phyloP scores from a whole-genome alignment of 1,139 yeast genomes.

The Kodamaea derodonti region DNA sequence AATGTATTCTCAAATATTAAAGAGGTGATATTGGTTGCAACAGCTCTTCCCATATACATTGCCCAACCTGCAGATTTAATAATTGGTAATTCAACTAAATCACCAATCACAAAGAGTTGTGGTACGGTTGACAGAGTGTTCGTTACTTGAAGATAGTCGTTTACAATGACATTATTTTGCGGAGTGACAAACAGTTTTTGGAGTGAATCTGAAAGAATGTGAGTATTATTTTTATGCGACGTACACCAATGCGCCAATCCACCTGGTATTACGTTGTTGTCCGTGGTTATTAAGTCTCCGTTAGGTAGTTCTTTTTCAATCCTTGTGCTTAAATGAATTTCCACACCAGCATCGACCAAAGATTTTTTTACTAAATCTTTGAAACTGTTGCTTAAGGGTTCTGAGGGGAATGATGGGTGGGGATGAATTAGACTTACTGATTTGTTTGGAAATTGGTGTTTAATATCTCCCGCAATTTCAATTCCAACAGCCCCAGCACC shows the following conservation, averaged over 20 bases:
- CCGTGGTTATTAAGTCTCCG: constrained; percentile 30
- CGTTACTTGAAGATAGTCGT: constrained; percentile 35
- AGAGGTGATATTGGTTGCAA: constrained; percentile 36
- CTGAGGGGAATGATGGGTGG: constrained; percentile 37
- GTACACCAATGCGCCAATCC: constrained; percentile 44
- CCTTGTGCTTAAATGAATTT: constrained; percentile 18
- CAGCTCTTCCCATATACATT: constrained; percentile 40
- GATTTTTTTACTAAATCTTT: constrained; percentile 24
- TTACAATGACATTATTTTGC: constrained; percentile 28
- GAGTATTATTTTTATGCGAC: constrained; percentile 37
- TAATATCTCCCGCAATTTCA: constrained; percentile 47
- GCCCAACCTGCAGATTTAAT: constrained; percentile 50
- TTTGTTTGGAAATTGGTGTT: constrained; percentile 31
- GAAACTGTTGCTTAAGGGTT: constrained; percentile 33
- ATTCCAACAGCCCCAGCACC: constrained; percentile 54
- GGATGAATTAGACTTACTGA: constrained; percentile 40
- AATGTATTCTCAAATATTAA: constrained; percentile 26
- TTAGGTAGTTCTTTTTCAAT: constrained; percentile 21
- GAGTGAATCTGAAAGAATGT: constrained; percentile 18
- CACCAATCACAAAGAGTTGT: constrained; percentile 39
- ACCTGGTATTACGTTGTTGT: constrained; percentile 27
- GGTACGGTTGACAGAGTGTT: constrained; percentile 11
- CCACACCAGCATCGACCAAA: constrained; percentile 19
- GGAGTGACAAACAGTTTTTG: constrained; percentile 21
- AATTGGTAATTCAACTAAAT: constrained; percentile 37